Evolutionary conservation across 192 early-diverging fungal species (phyloP).

Genomic region (Coemansia sp.): DNA sequence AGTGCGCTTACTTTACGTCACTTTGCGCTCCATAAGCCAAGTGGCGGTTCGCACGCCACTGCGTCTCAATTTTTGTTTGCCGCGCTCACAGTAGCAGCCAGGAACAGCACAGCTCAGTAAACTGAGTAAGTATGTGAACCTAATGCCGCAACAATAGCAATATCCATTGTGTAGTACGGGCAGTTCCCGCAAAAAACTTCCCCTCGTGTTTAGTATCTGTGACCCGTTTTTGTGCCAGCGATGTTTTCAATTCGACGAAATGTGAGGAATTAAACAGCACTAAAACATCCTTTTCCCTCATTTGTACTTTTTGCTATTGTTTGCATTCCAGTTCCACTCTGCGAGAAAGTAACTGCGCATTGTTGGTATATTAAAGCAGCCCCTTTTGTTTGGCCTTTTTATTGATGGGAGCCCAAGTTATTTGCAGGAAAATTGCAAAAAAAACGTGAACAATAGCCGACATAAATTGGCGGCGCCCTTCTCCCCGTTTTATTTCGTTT

Average conservation of each 20-base stretch:
- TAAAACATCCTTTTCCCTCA: conserved; percentile 4
- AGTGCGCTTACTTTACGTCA: neutral
- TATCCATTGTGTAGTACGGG: neutral
- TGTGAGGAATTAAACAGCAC: neutral
- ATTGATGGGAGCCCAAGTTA: neutral
- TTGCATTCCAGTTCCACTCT: neutral
- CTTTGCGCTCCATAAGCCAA: neutral
- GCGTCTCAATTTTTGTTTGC: neutral
- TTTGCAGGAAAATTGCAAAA: neutral
- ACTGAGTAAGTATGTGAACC: conserved; percentile 5
- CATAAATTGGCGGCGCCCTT: conserved; percentile 12
- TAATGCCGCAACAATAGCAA: neutral
- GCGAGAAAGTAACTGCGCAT: conserved; percentile 3
- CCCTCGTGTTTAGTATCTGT: neutral
- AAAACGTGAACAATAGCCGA: conserved; percentile 10
- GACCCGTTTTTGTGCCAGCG: neutral
- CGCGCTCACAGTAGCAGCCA: conserved; percentile 1
- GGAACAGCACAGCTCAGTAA: neutral
- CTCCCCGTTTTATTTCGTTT: neutral
- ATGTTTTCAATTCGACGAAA: neutral
- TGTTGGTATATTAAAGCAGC: conserved; percentile 10
- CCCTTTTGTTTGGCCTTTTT: neutral
- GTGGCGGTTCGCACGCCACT: conserved; percentile 8
- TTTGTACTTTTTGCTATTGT: conserved; percentile 4
- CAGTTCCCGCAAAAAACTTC: neutral